Evolutionary conservation across 140 eudicot genomes (phyloP).

Genomic region (Bidens hawaiensis): DNA sequence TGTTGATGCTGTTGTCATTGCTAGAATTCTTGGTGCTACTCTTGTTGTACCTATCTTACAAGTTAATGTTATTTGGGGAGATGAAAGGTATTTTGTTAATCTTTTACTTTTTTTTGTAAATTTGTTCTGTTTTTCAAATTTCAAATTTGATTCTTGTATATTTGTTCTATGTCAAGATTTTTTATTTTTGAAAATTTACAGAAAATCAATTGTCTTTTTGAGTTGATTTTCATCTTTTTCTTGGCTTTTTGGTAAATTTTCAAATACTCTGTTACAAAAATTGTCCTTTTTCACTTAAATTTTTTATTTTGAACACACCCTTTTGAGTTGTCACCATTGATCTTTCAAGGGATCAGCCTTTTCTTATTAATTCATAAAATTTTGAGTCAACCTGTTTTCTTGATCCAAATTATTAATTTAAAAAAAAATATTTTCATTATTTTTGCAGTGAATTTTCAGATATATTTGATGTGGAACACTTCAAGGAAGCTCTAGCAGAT

Average conservation of each 20-base stretch:
- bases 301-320: slow-evolving; percentile 13
- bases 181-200: neutral
- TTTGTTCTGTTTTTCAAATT: neutral
- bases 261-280: slow-evolving; percentile 5
- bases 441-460: slow-evolving; percentile 91
- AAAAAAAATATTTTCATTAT: slow-evolving; percentile 9
- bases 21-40: slow-evolving; percentile 97
- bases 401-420: neutral
- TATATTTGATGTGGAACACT: slow-evolving; percentile 93
- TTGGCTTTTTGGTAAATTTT: slow-evolving; percentile 4
- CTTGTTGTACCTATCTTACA: slow-evolving; percentile 92
- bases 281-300: neutral
- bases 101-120: neutral
- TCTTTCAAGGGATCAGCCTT: neutral
- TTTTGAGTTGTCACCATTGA: slow-evolving; percentile 21
- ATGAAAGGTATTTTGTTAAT: slow-evolving; percentile 69
- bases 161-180: slow-evolving; percentile 1
- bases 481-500: slow-evolving; percentile 73
- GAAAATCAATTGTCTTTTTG: slow-evolving; percentile 13
- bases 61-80: slow-evolving; percentile 97
- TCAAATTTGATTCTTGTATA: neutral
- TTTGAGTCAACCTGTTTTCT: slow-evolving; percentile 1
- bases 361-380: neutral
- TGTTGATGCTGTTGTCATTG: slow-evolving; percentile 99
- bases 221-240: slow-evolving; percentile 12